Conservation (phyloP, 768 basidiomycete genomes). For the Collybia sordida region DNA sequence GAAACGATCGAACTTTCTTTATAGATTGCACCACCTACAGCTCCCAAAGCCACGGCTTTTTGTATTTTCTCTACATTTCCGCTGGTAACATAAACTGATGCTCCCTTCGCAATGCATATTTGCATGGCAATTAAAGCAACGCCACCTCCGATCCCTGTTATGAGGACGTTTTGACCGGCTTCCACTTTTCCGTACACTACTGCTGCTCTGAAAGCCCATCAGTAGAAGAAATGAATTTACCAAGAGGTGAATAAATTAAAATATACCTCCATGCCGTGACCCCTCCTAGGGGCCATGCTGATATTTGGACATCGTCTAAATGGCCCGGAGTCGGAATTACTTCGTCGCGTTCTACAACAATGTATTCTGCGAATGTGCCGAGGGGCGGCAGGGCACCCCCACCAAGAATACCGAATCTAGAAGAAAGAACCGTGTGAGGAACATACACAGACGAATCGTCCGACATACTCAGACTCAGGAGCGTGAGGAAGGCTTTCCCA, state of each 20-base stretch:
- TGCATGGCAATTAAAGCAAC: slow-evolving; percentile 79
- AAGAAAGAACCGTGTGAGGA: not conserved
- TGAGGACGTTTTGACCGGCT: slow-evolving; percentile 69
- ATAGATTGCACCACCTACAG: slow-evolving; percentile 76
- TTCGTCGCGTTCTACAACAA: slow-evolving; percentile 69
- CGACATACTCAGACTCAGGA: slow-evolving; percentile 60
- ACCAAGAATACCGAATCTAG: slow-evolving; percentile 69
- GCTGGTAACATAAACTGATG: slow-evolving; percentile 82
- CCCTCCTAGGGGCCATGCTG: slow-evolving; percentile 77
- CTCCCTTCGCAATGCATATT: slow-evolving; percentile 71
- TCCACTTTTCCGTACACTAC: slow-evolving; percentile 64
- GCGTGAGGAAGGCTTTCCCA: slow-evolving; percentile 66
- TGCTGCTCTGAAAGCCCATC: slow-evolving; percentile 50
- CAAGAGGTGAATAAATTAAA: not conserved
- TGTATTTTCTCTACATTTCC: slow-evolving; percentile 67
- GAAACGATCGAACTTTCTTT: slow-evolving; percentile 49
- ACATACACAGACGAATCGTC: not conserved
- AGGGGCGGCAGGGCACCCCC: slow-evolving; percentile 49
- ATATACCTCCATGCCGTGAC: slow-evolving; percentile 83
- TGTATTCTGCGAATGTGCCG: slow-evolving; percentile 78
- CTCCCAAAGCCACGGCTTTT: slow-evolving; percentile 66
- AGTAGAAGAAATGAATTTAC: not conserved
- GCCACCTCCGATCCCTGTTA: slow-evolving; percentile 83
- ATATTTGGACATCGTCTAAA: slow-evolving; percentile 63
- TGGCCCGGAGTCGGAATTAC: slow-evolving; percentile 67